Evolutionary conservation across 768 basidiomycete genomes (phyloP), one percentile per base, ranked within the genome.

Genomic region (Hygrophorus russula): DNA sequence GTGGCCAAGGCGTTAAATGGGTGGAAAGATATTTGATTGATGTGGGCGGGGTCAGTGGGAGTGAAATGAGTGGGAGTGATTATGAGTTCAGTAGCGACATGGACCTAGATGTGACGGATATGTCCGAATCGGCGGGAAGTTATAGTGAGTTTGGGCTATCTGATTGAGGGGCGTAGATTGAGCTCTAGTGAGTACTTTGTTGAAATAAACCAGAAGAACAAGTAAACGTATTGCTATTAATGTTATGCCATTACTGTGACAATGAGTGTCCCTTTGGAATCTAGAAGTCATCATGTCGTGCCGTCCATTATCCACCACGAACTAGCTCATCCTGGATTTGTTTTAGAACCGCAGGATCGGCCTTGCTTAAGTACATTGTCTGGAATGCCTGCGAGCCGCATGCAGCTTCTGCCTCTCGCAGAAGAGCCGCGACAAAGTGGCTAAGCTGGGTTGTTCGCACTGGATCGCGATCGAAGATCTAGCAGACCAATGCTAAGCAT

Each of bases 401-500:
- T 9, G 59, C 59, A 8, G 63, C 65, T 56, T 83, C 80, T 0
- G 81, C 84, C 49, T 82, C 74, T 46, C 72, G 71, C 29, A 92
- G 58, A 15, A 75, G 69, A 14, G 59, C 59, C 2, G 67, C 69
- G 41, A 93, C 65, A 56, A 69, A 82, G 5, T 63, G 57, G 20
- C 74, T 76, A n/a, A 93, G 72, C 27, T 73, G 72, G 2, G 68
- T 62, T 3, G 70, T 78, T n/a, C 80, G 76, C 30, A 89, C 74
- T 0, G 81, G 80, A 55, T 93, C 90, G 18, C 60, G 67, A 10
- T 83, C 70, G 47, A 76, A 79, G 10, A 82, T 56, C 90, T 93
- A 52, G 9, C 43, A n/a, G 41, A 55, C 24, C 24, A n/a, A 39
- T 30, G 28, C 24, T 17, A 32, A 29, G 15, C 12, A 41, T 50